phyloP scores from a whole-genome alignment of 2,329 filamentous ascomycete species.

The Fusarium papillatum region DNA sequence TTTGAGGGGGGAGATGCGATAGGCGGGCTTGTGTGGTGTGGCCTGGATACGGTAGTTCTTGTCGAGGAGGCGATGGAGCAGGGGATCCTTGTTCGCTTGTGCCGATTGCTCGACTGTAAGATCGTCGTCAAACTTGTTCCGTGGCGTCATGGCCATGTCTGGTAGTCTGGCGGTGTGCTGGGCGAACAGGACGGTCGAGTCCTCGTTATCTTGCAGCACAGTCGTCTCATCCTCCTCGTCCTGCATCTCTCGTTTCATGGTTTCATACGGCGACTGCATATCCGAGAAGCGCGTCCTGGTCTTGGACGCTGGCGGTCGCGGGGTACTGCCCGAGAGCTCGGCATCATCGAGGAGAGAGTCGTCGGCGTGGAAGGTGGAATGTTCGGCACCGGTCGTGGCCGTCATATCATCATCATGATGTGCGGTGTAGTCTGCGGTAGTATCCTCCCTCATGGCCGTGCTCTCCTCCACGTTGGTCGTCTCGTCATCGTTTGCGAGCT shows the following conservation, averaged over 20 bases:
- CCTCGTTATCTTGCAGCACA: slow-evolving; percentile 54
- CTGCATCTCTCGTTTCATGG: slow-evolving; percentile 76
- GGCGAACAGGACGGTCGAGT: slow-evolving; percentile 64
- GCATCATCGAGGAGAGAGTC: slow-evolving; percentile 79
- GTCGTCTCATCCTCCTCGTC: slow-evolving; percentile 56
- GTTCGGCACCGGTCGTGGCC: slow-evolving; percentile 47
- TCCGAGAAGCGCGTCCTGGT: slow-evolving; percentile 70
- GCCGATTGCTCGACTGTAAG: slow-evolving; percentile 50
- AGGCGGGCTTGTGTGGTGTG: slow-evolving; percentile 78
- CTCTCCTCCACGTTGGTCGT: slow-evolving; percentile 63
- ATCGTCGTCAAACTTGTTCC: slow-evolving; percentile 57
- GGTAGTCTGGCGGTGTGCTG: slow-evolving; percentile 69
- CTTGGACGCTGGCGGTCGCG: slow-evolving; percentile 67
- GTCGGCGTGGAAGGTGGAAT: slow-evolving; percentile 59
- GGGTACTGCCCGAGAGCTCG: slow-evolving; percentile 77
- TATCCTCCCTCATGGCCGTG: slow-evolving; percentile 69
- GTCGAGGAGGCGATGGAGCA: slow-evolving; percentile 93
- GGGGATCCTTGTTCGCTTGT: slow-evolving; percentile 72
- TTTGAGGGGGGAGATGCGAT: slow-evolving; percentile 62
- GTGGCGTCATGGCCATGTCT: slow-evolving; percentile 74
- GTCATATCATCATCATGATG: slow-evolving; percentile 54
- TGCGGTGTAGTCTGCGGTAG: slow-evolving; percentile 63
- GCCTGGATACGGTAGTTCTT: slow-evolving; percentile 96
- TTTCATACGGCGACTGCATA: slow-evolving; percentile 83
- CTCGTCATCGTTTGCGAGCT: slow-evolving; percentile 79